phyloP scores from a whole-genome alignment of 352 stramenopile genomes.

The Globisporangium recalcitrans region DNA sequence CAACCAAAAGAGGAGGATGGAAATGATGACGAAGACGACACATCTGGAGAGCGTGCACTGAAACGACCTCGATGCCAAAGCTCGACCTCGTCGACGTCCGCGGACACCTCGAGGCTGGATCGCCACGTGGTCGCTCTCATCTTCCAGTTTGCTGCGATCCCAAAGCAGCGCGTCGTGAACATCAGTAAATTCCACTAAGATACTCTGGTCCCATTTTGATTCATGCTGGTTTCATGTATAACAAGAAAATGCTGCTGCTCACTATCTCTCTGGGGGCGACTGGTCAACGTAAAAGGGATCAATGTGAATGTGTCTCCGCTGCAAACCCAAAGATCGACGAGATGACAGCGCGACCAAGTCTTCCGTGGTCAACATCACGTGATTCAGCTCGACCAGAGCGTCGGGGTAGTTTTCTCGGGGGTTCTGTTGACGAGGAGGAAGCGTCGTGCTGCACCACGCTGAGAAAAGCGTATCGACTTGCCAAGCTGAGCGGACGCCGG shows the following conservation, averaged over 20 bases:
- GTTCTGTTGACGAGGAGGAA: background rate
- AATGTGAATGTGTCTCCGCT: background rate
- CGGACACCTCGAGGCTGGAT: constrained; percentile 13
- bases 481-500: background rate
- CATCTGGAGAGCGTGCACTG: background rate
- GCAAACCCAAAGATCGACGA: constrained; percentile 4
- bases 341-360: background rate
- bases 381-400: background rate
- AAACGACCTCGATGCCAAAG: background rate
- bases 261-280: no score
- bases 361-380: no score
- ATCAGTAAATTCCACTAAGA: constrained; percentile 11
- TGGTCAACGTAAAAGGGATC: no score
- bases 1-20: background rate
- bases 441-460: background rate
- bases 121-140: constrained; percentile 12
- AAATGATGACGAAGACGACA: background rate
- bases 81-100: background rate
- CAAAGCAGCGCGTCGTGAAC: constrained; percentile 13
- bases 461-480: background rate
- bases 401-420: background rate
- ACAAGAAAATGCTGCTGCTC: no score
- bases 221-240: no score
- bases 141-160: constrained; percentile 16
- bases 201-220: no score